phyloP scores from a whole-genome alignment of 768 basidiomycete genomes.

The Leccinum incarnatum region DNA sequence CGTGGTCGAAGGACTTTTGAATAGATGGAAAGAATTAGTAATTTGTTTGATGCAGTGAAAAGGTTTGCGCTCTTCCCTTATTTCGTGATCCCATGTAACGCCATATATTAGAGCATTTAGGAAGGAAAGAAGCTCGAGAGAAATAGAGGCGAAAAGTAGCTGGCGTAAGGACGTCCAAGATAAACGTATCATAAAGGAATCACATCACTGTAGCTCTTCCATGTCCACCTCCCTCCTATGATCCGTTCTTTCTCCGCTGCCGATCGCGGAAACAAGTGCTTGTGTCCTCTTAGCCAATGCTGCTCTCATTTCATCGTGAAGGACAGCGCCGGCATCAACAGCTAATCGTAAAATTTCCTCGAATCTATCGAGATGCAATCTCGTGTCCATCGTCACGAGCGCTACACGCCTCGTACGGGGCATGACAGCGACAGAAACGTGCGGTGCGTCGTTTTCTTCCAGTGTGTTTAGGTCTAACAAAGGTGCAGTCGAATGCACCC shows the following conservation, averaged over 20 bases:
- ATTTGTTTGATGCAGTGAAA: background rate
- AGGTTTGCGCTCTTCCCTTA: background rate
- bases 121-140: conserved; percentile 98
- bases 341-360: conserved; percentile 84
- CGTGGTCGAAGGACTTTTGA: background rate
- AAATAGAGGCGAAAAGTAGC: conserved; percentile 87
- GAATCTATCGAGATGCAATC: conserved; percentile 90
- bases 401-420: conserved; percentile 84
- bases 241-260: conserved; percentile 38
- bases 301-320: conserved; percentile 82
- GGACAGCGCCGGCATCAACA: conserved; percentile 68
- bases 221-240: conserved; percentile 34
- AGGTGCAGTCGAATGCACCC: conserved; percentile 76
- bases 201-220: conserved; percentile 35
- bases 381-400: conserved; percentile 89
- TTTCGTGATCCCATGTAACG: conserved; percentile 35
- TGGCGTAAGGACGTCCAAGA: conserved; percentile 54
- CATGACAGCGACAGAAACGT: conserved; percentile 85
- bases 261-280: conserved; percentile 61
- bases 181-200: conserved; percentile 7
- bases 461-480: conserved; percentile 84
- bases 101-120: conserved; percentile 82
- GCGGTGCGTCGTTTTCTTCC: conserved; percentile 90
- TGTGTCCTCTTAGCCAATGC: conserved; percentile 65
- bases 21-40: conserved; percentile 1